Percentiles rank a stretch among this genome's conserved stretches.
phyloP scores from a whole-genome alignment of 768 basidiomycete genomes.

The Thelephora aurantiotincta region DNA sequence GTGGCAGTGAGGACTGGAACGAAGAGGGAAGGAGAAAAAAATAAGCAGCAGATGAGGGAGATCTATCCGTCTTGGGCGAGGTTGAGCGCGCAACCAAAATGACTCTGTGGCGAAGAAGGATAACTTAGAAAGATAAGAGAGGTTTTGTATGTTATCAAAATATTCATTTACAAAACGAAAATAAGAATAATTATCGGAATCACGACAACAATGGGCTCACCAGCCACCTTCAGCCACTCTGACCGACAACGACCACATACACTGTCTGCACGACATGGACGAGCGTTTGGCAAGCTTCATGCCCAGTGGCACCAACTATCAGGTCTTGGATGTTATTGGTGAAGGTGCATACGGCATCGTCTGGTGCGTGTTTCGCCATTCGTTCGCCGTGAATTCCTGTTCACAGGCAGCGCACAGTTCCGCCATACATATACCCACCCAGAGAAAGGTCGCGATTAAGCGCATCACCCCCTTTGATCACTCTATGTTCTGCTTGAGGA shows the following conservation, averaged over 20 bases:
- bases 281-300: constrained; percentile 17
- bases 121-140: neutral
- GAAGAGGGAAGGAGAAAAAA: neutral
- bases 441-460: constrained; percentile 93
- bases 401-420: constrained; percentile 25
- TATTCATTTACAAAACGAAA: neutral
- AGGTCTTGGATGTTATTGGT: constrained; percentile 77
- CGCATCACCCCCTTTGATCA: constrained; percentile 93
- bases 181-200: neutral
- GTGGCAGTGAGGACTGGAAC: neutral
- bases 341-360: constrained; percentile 94
- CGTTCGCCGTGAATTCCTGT: neutral
- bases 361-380: constrained; percentile 25
- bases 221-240: neutral
- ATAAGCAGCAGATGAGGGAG: neutral
- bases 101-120: neutral
- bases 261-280: constrained; percentile 12
- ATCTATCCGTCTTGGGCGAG: neutral
- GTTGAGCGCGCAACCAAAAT: neutral
- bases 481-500: constrained; percentile 86
- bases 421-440: constrained; percentile 74
- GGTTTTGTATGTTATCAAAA: neutral
- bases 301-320: constrained; percentile 52
- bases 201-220: neutral
- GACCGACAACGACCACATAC: neutral